These are phyloP conservation scores for Penicillium malachiteum DNA, from an alignment of 495 filamentous ascomycete species.

Conservation along the genomic window DNA sequence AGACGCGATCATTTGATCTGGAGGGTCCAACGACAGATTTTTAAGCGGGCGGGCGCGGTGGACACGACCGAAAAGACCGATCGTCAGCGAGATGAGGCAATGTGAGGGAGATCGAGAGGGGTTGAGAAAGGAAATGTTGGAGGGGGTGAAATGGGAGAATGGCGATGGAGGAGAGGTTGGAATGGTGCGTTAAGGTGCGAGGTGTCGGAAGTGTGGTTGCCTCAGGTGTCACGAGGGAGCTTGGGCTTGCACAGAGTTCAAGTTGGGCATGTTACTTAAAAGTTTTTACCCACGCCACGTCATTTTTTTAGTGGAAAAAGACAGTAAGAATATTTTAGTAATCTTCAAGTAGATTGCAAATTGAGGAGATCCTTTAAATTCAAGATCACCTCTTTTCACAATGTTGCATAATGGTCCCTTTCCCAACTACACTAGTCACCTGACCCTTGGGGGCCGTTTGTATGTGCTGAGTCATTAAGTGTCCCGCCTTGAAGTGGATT, in stretches of 20 bases:
- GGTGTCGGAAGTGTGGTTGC: conserved; percentile 27
- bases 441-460: background rate
- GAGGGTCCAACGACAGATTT: conserved; percentile 44
- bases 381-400: too few species aligned
- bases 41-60: conserved; percentile 34
- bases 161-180: conserved; percentile 27
- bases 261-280: background rate
- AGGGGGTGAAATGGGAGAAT: conserved; percentile 22
- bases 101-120: conserved; percentile 3
- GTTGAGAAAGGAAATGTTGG: conserved; percentile 14
- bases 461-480: background rate
- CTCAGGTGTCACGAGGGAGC: conserved; percentile 26
- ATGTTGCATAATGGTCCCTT: background rate
- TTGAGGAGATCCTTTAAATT: background rate
- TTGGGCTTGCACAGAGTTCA: conserved; percentile 10
- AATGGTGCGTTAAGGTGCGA: conserved; percentile 29
- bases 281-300: background rate
- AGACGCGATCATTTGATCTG: conserved; percentile 60
- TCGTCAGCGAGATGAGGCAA: background rate
- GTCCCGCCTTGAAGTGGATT: conserved; percentile 1
- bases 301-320: background rate
- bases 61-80: conserved; percentile 20
- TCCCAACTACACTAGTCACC: background rate
- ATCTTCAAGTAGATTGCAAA: background rate
- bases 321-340: background rate